Percentiles rank a stretch among this genome's conserved stretches.
Evolutionary conservation across 768 basidiomycete species (phyloP).

Genomic region (Lentinula raphanica): DNA sequence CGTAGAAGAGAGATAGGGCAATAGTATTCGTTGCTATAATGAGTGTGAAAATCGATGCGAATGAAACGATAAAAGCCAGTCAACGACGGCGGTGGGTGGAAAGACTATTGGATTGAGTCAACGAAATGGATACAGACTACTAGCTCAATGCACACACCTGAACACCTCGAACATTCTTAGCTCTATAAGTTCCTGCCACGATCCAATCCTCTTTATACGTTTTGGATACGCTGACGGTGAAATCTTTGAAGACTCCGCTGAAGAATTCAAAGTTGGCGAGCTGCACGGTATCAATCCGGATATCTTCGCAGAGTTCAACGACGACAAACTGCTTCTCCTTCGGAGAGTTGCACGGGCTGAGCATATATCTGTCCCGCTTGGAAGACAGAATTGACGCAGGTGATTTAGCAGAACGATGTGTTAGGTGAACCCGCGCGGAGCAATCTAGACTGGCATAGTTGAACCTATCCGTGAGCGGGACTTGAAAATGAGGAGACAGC

Average conservation of each 20-base stretch:
- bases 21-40: slow-evolving; percentile 94
- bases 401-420: slow-evolving; percentile 79
- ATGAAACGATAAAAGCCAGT: slow-evolving; percentile 90
- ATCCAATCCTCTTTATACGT: slow-evolving; percentile 70
- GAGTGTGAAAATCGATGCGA: slow-evolving; percentile 87
- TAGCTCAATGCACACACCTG: slow-evolving; percentile 55
- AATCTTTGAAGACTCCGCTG: slow-evolving; percentile 91
- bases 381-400: slow-evolving; percentile 78
- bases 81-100: slow-evolving; percentile 68
- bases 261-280: slow-evolving; percentile 98
- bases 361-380: slow-evolving; percentile 94
- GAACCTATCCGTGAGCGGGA: slow-evolving; percentile 81
- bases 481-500: slow-evolving; percentile 57
- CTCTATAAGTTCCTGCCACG: slow-evolving; percentile 70
- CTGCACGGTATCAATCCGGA: slow-evolving; percentile 93
- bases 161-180: slow-evolving; percentile 87
- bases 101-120: slow-evolving; percentile 42
- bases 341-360: slow-evolving; percentile 73
- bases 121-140: background rate
- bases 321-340: slow-evolving; percentile 73
- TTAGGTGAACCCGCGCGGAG: slow-evolving; percentile 83
- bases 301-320: slow-evolving; percentile 96
- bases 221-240: slow-evolving; percentile 82
- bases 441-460: slow-evolving; percentile 94
- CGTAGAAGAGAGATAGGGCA: slow-evolving; percentile 91